Evolutionary conservation across 495 filamentous ascomycete species (phyloP), one percentile per base, ranked within the genome.

Genomic region (Neohortaea acidophila): DNA sequence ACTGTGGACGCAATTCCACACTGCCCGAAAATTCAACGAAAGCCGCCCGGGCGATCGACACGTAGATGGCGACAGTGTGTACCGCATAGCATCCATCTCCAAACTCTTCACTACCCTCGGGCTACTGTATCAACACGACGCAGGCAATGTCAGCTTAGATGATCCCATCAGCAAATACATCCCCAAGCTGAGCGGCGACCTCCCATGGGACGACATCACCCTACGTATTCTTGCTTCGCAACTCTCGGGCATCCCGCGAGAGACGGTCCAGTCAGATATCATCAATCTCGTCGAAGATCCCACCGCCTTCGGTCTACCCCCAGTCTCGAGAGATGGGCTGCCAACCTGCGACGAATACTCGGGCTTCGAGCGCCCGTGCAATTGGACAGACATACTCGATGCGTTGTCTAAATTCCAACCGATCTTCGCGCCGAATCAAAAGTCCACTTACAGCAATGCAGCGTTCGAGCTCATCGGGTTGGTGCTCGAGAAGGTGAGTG

Each of bases 161-260:
- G 48, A 54, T 29, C 41, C 55, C 0, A 31, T 60, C 8, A 47
- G 42, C 28, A 39, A 39, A 19, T 60, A 57, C 41, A 39, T 59
- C 14, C 36, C 37, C 9, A 51, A 54, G 29, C 38, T 60, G 28
- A 30, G 23, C 5, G 52, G 52, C 9, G 42, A 17, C 12, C 43
- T 59, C 8, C 53, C 51, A n/a, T 60, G 55, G 55, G 47, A 51
- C 22, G 51, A 58, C 35, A 60, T 60, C 40, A 60, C 57, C 2
- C 38, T 60, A 26, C 47, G 57, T 28, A 43, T 33, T 9, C 36
- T 60, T 9, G 57, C 57, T 3, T 55, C 51, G 33, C 57, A 60
- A 31, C 46, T 58, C 2, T 57, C 55, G 19, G 57, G 57, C 18
- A 53, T 60, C 9, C 53, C 57, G 17, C 39, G 57, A 3, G 55